phyloP scores from a whole-genome alignment of 345 rosid genomes.

The Hibiscus syriacus region DNA sequence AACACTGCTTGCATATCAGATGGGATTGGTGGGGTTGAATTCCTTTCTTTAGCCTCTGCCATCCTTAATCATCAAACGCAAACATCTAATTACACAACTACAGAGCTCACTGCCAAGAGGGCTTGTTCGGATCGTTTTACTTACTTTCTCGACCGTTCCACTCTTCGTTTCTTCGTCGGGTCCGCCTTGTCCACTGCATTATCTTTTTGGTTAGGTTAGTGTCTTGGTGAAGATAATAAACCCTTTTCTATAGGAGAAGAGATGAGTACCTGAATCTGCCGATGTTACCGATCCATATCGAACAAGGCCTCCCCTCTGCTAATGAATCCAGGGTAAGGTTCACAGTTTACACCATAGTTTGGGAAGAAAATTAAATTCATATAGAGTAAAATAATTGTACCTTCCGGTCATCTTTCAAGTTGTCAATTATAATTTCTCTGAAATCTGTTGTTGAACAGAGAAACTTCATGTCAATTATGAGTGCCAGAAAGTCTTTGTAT shows the following conservation, averaged over 20 bases:
- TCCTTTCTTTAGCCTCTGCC: slow-evolving; percentile 78
- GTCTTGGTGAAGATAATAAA: slow-evolving; percentile 5
- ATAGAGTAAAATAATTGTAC: slow-evolving; percentile 20
- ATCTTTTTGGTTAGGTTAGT: slow-evolving; percentile 12
- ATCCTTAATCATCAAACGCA: slow-evolving; percentile 32
- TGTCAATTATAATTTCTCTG: slow-evolving; percentile 47
- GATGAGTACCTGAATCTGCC: slow-evolving; percentile 37
- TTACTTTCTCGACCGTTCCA: slow-evolving; percentile 69
- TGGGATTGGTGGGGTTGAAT: slow-evolving; percentile 40
- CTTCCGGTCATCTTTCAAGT: slow-evolving; percentile 52
- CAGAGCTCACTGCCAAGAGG: background rate
- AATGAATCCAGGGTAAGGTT: slow-evolving; percentile 8
- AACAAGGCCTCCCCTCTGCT: slow-evolving; percentile 41
- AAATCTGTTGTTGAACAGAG: slow-evolving; percentile 32
- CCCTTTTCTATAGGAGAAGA: too few relatives aligned
- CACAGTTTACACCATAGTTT: slow-evolving; percentile 4
- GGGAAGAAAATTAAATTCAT: background rate
- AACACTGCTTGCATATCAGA: slow-evolving; percentile 51
- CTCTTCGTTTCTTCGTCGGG: slow-evolving; percentile 68
- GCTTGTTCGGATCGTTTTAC: slow-evolving; percentile 10
- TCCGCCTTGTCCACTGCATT: slow-evolving; percentile 60
- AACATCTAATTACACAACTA: background rate
- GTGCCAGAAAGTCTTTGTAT: background rate
- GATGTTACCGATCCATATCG: slow-evolving; percentile 56
- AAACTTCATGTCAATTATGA: too few relatives aligned